Percentiles rank a stretch among this genome's conserved stretches.
phyloP scores from a whole-genome alignment of 176 grass and related monocot genomes.

The Eremochloa ophiuroides region DNA sequence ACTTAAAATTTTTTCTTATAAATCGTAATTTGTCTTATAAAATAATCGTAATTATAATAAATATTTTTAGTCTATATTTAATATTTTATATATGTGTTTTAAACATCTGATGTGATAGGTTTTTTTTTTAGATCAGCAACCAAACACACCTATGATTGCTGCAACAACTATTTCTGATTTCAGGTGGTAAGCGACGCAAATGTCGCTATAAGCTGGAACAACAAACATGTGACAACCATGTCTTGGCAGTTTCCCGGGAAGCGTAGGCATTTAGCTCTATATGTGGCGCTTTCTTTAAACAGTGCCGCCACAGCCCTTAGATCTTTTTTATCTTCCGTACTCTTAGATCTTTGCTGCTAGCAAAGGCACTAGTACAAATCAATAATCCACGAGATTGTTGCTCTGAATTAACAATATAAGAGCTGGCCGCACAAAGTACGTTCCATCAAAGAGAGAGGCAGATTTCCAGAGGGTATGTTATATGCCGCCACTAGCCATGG shows the following conservation, averaged over 20 bases:
- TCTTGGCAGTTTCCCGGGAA: neutral
- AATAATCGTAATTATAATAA: too few relatives aligned
- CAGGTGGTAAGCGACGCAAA: neutral
- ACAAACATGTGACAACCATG: too few relatives aligned
- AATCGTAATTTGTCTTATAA: too few relatives aligned
- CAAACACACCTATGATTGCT: neutral
- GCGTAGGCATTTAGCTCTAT: neutral
- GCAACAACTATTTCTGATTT: neutral
- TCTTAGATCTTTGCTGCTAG: neutral
- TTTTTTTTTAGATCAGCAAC: too few relatives aligned
- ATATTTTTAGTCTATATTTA: too few relatives aligned
- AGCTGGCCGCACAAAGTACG: neutral
- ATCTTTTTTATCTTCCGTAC: too few relatives aligned
- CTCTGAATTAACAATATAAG: neutral
- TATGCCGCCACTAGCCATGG: too few relatives aligned
- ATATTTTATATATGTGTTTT: too few relatives aligned
- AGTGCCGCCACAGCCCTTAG: neutral
- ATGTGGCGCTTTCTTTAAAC: neutral
- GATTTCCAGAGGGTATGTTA: too few relatives aligned
- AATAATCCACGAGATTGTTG: neutral
- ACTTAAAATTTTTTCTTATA: too few relatives aligned
- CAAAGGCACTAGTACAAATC: neutral
- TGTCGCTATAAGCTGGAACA: neutral
- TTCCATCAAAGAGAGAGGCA: neutral
- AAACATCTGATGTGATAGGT: too few relatives aligned